Conservation (phyloP, 306 rosid species). For the Acacia crassicarpa region DNA sequence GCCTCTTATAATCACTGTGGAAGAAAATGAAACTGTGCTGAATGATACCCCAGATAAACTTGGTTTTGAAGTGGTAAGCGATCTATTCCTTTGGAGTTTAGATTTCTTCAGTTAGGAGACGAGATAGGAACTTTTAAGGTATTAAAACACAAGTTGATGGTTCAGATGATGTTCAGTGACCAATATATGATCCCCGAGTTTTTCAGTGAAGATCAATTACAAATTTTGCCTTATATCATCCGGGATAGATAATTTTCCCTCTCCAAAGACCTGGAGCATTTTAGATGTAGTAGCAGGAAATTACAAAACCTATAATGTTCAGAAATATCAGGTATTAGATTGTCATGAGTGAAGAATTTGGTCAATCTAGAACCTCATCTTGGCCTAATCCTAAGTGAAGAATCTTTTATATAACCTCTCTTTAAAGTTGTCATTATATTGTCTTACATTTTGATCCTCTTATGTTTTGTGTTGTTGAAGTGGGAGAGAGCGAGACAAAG, state of each 20-base stretch:
- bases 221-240: neutral
- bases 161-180: neutral
- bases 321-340: neutral
- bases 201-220: neutral
- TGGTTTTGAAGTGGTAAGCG: too few species aligned
- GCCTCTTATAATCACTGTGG: constrained; percentile 85
- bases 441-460: neutral
- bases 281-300: neutral
- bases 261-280: neutral
- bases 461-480: neutral
- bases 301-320: neutral
- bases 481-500: neutral
- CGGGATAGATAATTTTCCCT: neutral
- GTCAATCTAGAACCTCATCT: neutral
- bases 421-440: neutral
- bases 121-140: neutral
- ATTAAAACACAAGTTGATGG: neutral
- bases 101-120: neutral
- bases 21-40: constrained; percentile 88
- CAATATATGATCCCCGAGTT: neutral
- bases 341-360: neutral
- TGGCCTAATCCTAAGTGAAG: neutral
- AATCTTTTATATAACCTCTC: neutral
- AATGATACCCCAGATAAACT: too few species aligned
- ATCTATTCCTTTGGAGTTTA: constrained; percentile 11